A percentile compares a stretch with the other conserved stretches of the same genome.
phyloP scores from a whole-genome alignment of 176 grass and related monocot genomes.

The Themeda triandra region DNA sequence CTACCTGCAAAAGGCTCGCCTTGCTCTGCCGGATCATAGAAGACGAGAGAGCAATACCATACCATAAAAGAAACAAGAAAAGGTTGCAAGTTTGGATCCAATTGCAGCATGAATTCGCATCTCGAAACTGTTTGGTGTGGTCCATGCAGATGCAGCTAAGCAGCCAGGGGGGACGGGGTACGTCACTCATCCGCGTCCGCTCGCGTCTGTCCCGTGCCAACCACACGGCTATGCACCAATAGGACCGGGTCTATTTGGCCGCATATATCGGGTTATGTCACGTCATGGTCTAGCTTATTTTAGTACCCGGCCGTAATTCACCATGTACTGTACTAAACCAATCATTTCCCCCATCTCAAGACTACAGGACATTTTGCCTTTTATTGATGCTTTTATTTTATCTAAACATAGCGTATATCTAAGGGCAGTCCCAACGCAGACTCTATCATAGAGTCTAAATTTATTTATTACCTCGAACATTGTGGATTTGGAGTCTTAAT shows the following conservation, averaged over 20 bases:
- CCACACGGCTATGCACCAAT: slow-evolving; percentile 40
- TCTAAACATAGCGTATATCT: no score
- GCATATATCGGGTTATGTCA: background rate
- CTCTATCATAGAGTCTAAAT: no score
- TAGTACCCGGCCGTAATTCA: background rate
- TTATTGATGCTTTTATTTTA: no score
- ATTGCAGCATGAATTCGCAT: background rate
- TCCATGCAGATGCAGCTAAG: background rate
- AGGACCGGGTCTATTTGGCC: background rate
- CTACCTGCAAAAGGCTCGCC: no score
- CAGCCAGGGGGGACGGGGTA: background rate
- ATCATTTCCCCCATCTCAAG: no score
- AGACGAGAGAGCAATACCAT: background rate
- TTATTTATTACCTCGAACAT: no score
- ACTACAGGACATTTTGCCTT: no score
- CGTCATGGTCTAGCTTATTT: background rate
- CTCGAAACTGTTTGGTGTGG: slow-evolving; percentile 23
- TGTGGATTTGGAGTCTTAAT: no score
- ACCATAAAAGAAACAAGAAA: background rate
- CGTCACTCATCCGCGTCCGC: slow-evolving; percentile 6
- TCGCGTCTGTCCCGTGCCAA: slow-evolving; percentile 40
- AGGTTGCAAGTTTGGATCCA: background rate
- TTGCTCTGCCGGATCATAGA: background rate
- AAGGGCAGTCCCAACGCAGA: no score
- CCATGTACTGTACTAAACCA: no score